Evolutionary conservation across 2,329 filamentous ascomycete species (phyloP).

Genomic region (Lecanicillium sp.): DNA sequence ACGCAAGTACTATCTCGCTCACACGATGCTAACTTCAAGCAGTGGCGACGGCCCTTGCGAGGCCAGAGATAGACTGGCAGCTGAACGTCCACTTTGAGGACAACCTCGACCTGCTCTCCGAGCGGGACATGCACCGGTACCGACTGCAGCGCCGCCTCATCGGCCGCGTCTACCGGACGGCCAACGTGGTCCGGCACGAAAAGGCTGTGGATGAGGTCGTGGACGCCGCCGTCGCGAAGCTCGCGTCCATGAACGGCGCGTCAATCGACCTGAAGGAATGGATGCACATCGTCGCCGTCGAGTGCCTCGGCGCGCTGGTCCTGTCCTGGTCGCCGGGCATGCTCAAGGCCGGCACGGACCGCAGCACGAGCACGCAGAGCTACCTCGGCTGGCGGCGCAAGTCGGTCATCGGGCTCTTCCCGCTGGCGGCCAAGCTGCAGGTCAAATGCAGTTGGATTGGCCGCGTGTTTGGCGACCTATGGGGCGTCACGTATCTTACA

Average conservation of each 20-base stretch:
- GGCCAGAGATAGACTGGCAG: constrained; percentile 35
- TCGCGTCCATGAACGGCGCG: constrained; percentile 31
- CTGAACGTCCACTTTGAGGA: constrained; percentile 33
- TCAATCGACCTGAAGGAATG: constrained; percentile 46
- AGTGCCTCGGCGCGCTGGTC: constrained; percentile 44
- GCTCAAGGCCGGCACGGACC: constrained; percentile 37
- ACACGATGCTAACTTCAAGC: background rate
- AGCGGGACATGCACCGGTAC: constrained; percentile 41
- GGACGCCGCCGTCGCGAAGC: constrained; percentile 26
- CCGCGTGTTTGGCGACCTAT: constrained; percentile 35
- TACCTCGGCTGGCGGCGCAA: constrained; percentile 48
- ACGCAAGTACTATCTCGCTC: too few relatives aligned
- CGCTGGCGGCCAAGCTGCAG: constrained; percentile 33
- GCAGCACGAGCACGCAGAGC: constrained; percentile 40
- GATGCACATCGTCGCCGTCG: constrained; percentile 51
- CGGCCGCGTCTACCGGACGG: constrained; percentile 40
- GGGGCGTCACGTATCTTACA: constrained; percentile 40
- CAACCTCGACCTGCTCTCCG: constrained; percentile 45
- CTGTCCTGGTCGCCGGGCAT: constrained; percentile 48
- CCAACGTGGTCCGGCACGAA: constrained; percentile 38
- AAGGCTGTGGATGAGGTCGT: constrained; percentile 36
- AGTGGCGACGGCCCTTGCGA: constrained; percentile 42
- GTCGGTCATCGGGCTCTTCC: constrained; percentile 47
- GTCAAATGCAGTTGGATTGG: constrained; percentile 31
- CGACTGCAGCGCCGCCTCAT: constrained; percentile 43